Base-by-base conservation (phyloP, 495 filamentous ascomycete species). In the Neurospora sp. region DNA sequence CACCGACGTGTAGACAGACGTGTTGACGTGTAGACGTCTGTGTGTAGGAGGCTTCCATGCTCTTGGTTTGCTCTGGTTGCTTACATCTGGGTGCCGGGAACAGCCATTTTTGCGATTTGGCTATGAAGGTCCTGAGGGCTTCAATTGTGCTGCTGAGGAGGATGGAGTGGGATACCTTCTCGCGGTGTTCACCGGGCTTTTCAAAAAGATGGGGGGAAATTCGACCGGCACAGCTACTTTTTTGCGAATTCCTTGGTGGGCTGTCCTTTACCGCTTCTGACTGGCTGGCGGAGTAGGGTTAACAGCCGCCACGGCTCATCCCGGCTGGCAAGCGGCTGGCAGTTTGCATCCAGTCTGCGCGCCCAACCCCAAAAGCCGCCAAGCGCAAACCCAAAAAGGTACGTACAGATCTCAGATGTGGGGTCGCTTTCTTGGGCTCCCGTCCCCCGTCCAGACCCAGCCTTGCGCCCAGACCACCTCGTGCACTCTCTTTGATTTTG, bases 61-160 rank as follows among this genome's bases (percentile, higher is more conserved):
- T 31, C 53, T 65, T 65, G 27, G 14, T 31, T 65, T 65, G 53
- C 53, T 65, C 22, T 61, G 12, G 44, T 22, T 70, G 85, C 87
- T 87, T 79, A 89, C 87, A 86, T 86, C 77, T 86, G 84, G 77
- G 84, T 79, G 74, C 84, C 84, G 72, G 83, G 81, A 78, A 79
- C 79, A 79, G 84, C 83, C 84, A 86, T 86, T 77, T 70, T 85
- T 84, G 81, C 83, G 78, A 73, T 80, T 77, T 76, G 77, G 78
- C 78, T 73, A 70, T 79, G 72, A 75, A 73, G 45, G 40, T 74
- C 69, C 73, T 72, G 73, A 69, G 73, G 71, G 73, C 69, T 76
- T 74, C 73, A 74, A 75, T 78, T 74, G 76, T 76, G 72, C 53
- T 77, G 76, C 53, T 65, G 53, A 65, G 53, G 73, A 76, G 73